These are phyloP conservation scores for Microstegium vimineum DNA, from an alignment of 176 grass and related monocot species.

Conservation along the genomic window DNA sequence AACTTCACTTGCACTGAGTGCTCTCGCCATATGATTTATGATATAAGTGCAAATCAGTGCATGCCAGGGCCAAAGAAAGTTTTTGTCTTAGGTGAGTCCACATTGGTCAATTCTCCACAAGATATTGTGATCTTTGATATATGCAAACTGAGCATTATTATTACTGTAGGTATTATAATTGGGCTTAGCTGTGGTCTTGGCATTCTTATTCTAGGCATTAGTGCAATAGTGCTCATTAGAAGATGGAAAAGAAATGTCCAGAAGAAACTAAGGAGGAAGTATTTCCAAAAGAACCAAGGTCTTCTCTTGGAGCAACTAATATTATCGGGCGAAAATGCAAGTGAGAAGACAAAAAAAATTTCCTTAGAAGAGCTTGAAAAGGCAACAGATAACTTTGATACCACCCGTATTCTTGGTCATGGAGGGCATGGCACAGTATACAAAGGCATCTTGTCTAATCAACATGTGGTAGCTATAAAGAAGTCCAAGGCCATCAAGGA, in stretches of 20 bases:
- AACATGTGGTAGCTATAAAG: neutral
- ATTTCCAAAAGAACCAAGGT: neutral
- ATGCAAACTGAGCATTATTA: neutral
- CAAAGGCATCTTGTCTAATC: neutral
- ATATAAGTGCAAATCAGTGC: neutral
- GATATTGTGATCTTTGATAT: neutral
- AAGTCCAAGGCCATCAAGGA: neutral
- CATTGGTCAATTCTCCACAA: neutral
- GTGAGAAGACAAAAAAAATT: neutral
- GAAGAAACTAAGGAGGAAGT: neutral
- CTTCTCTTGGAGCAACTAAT: neutral
- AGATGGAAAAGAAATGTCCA: neutral
- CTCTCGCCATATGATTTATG: neutral
- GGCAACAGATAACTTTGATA: neutral
- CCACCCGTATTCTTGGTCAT: neutral
- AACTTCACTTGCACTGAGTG: neutral
- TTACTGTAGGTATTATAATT: neutral
- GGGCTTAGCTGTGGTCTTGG: neutral
- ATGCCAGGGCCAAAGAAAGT: neutral
- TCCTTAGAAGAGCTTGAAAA: neutral
- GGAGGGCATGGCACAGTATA: slow-evolving; percentile 9
- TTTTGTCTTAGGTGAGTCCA: neutral
- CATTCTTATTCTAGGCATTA: neutral
- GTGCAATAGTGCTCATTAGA: neutral
- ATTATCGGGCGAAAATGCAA: neutral